Evolutionary conservation across 306 rosid species (phyloP), one percentile per base, ranked within the genome.

Genomic region (Vigna unguiculata): DNA sequence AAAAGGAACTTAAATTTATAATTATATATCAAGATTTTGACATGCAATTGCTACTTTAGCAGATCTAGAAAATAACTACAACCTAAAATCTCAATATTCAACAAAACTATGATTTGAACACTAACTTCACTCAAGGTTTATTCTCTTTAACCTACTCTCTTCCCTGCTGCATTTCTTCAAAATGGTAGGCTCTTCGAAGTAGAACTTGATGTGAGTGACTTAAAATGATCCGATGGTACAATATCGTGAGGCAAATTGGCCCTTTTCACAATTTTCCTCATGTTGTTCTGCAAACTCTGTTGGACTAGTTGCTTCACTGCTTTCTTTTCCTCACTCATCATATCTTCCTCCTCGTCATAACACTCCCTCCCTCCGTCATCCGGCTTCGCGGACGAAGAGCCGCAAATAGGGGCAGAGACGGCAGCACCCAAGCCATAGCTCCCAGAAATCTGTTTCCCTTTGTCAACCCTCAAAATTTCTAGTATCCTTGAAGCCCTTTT

Each of bases 121-220:
- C 88, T 60, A 83, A 87, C 90, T 82, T 28, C 32, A 28, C 32
- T 73, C 74, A 81, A 61, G 77, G 74, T 72, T 63, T 51, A 19
- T 76, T 76, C 76, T 80, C 75, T 34, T 77, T 74, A 72, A 82
- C 80, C 78, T 86, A 77, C 53, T 74, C 80, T 16, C 83, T 32
- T 71, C 52, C 67, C 52, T 46, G 60, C 74, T 57, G 54, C 78
- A 78, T 20, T 19, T 59, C 59, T 64, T 95, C 89, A 95, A 85
- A 95, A 96, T 32, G 98, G 97, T 68, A 96, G 78, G 88, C 99
- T 96, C 87, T 93, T 96, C 9, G 99, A 96, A 64, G 97, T 96
- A 15, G 99, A 90, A 72, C 92, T 87, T 40, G 92, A 74, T 30
- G 91, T 83, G 85, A 96, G 90, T 12, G 97, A 87, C 89, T 89